Evolutionary conservation across 2,329 filamentous ascomycete genomes (phyloP).

Genomic region (Aspergillus nomiae): DNA sequence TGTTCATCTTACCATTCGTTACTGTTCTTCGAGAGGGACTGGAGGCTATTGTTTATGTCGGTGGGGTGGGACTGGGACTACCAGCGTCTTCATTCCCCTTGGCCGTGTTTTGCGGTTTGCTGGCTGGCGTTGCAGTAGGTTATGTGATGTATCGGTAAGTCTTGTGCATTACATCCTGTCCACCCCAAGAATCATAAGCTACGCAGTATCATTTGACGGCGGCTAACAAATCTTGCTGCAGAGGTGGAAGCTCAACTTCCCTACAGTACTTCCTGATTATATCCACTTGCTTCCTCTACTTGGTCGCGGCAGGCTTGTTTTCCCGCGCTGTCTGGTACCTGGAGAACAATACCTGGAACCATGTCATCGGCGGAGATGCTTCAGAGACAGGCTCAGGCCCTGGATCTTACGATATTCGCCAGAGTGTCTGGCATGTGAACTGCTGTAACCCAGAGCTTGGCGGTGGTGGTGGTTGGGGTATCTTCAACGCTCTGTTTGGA

Average conservation of each 20-base stretch:
- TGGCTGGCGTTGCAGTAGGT: constrained; percentile 67
- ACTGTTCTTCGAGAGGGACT: constrained; percentile 48
- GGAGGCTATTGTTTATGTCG: constrained; percentile 20
- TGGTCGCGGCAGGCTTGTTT: constrained; percentile 80
- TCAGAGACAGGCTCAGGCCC: constrained; percentile 66
- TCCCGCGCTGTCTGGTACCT: constrained; percentile 74
- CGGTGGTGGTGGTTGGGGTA: constrained; percentile 78
- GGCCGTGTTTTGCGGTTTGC: constrained; percentile 69
- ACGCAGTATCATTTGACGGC: no score
- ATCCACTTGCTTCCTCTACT: constrained; percentile 79
- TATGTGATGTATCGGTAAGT: constrained; percentile 75
- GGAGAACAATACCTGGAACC: constrained; percentile 68
- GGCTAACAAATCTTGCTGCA: constrained; percentile 6
- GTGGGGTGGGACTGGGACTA: constrained; percentile 50
- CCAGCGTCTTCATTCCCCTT: constrained; percentile 45
- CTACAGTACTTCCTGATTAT: constrained; percentile 75
- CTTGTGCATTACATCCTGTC: background rate
- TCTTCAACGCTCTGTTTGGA: constrained; percentile 83
- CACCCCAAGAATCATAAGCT: no score
- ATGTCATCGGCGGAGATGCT: constrained; percentile 57
- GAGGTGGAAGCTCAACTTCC: constrained; percentile 62
- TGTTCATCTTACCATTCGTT: constrained; percentile 84
- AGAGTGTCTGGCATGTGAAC: constrained; percentile 82
- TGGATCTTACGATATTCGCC: constrained; percentile 76
- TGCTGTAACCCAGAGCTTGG: constrained; percentile 76